Conservation (phyloP, 177 flowering plant genomes). For the Vitis hybrid region DNA sequence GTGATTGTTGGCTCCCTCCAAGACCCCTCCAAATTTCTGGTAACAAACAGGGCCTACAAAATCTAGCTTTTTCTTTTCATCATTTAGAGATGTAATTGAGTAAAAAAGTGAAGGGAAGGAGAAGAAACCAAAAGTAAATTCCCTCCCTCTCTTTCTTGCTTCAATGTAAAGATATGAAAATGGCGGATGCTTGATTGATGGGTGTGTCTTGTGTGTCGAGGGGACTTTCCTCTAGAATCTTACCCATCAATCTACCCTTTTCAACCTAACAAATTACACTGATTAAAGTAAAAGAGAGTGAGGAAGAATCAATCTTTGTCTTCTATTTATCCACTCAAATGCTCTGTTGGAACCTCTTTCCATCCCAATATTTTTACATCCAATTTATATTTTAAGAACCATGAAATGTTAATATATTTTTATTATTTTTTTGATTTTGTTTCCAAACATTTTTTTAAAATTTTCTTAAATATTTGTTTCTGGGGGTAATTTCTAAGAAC, state of each 20-base stretch:
- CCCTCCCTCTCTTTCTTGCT: conserved; percentile 17
- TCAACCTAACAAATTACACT: neutral
- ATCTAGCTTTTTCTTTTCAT: conserved; percentile 25
- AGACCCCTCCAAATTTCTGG: conserved; percentile 8
- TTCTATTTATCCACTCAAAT: no score
- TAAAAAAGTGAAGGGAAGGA: neutral
- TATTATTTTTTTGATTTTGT: no score
- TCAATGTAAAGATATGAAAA: conserved; percentile 15
- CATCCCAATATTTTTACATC: no score
- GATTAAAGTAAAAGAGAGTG: neutral
- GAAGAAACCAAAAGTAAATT: neutral
- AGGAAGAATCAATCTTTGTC: no score
- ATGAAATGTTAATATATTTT: no score
- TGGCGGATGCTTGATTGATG: conserved; percentile 7
- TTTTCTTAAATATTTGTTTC: no score
- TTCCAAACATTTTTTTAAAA: no score
- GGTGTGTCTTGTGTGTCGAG: neutral
- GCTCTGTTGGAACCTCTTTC: no score
- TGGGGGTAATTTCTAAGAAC: no score
- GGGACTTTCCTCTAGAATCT: conserved; percentile 9
- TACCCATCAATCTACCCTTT: conserved; percentile 3
- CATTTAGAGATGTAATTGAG: conserved; percentile 10
- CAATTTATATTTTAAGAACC: no score
- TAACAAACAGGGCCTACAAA: conserved; percentile 24
- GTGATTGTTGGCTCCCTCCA: neutral